Conservation (phyloP, 1,139 yeast genomes). For the Pichia norvegensis region DNA sequence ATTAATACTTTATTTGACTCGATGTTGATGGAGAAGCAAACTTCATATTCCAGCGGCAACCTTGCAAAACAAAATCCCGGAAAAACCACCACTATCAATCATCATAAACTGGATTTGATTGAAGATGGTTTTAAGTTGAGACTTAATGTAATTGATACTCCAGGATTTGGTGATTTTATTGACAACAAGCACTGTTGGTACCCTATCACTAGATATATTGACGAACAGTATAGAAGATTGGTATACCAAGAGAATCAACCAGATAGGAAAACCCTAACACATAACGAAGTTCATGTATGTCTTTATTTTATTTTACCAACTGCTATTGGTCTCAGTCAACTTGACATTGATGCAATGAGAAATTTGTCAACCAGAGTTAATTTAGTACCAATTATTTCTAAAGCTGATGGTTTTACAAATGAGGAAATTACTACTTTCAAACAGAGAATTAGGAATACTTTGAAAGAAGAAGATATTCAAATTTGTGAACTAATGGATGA, state of each 20-base stretch:
- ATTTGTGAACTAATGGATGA: slow-evolving; percentile 51
- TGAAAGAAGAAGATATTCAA: slow-evolving; percentile 42
- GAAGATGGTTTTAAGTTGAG: slow-evolving; percentile 85
- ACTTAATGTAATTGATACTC: slow-evolving; percentile 80
- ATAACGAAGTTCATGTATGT: slow-evolving; percentile 69
- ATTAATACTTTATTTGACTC: slow-evolving; percentile 37
- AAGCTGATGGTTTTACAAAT: slow-evolving; percentile 59
- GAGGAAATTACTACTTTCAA: slow-evolving; percentile 40
- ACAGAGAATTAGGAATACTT: slow-evolving; percentile 34
- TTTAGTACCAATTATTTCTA: slow-evolving; percentile 68
- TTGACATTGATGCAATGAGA: slow-evolving; percentile 65
- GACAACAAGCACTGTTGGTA: slow-evolving; percentile 89
- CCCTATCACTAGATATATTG: slow-evolving; percentile 85
- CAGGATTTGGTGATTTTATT: slow-evolving; percentile 89
- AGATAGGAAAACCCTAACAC: slow-evolving; percentile 38
- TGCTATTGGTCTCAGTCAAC: slow-evolving; percentile 42
- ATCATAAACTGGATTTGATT: slow-evolving; percentile 37
- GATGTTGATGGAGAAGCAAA: slow-evolving; percentile 9
- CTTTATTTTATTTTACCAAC: slow-evolving; percentile 62
- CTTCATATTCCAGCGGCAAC: neutral
- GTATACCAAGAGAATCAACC: slow-evolving; percentile 73
- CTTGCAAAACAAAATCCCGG: slow-evolving; percentile 13
- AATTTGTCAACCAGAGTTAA: slow-evolving; percentile 58
- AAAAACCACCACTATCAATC: slow-evolving; percentile 33
- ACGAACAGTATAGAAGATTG: slow-evolving; percentile 53